phyloP scores from a whole-genome alignment of 495 filamentous ascomycete genomes.

The Penicillium waksmanii region DNA sequence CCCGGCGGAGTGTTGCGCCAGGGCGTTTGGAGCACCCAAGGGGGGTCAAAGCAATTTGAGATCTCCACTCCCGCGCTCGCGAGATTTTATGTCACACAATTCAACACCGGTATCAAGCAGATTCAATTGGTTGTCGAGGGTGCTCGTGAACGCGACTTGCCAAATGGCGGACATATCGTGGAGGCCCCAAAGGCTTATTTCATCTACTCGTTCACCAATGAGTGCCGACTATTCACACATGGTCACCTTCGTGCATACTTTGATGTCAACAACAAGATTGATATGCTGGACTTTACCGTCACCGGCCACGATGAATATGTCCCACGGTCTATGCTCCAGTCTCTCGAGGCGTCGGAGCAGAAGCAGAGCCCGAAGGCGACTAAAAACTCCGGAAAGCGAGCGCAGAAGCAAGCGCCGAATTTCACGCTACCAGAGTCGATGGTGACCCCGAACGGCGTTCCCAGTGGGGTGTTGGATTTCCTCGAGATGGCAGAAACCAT shows the following conservation, averaged over 20 bases:
- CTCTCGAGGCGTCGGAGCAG: conserved; percentile 57
- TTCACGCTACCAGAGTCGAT: conserved; percentile 65
- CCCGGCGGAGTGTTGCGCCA: conserved; percentile 69
- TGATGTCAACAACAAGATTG: conserved; percentile 69
- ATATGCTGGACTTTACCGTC: conserved; percentile 70
- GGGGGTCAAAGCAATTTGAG: conserved; percentile 71
- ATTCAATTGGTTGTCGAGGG: conserved; percentile 75
- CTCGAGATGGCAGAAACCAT: conserved; percentile 78
- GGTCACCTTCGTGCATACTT: conserved; percentile 68
- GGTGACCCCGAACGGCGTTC: conserved; percentile 65
- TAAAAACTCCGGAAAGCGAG: conserved; percentile 59
- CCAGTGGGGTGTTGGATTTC: conserved; percentile 61
- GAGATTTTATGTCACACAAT: conserved; percentile 81
- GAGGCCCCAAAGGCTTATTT: conserved; percentile 65
- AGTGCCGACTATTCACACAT: conserved; percentile 68
- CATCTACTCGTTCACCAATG: conserved; percentile 73
- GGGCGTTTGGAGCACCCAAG: conserved; percentile 55
- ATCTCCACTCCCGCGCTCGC: conserved; percentile 74
- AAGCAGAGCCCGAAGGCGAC: conserved; percentile 72
- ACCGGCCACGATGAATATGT: conserved; percentile 69
- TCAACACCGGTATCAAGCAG: conserved; percentile 76
- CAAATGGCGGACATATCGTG: conserved; percentile 65
- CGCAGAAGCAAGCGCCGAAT: conserved; percentile 57
- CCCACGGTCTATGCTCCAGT: conserved; percentile 55
- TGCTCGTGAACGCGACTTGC: conserved; percentile 57